Base-by-base conservation (phyloP, 2,329 filamentous ascomycete genomes). In the Fusarium avenaceum region DNA sequence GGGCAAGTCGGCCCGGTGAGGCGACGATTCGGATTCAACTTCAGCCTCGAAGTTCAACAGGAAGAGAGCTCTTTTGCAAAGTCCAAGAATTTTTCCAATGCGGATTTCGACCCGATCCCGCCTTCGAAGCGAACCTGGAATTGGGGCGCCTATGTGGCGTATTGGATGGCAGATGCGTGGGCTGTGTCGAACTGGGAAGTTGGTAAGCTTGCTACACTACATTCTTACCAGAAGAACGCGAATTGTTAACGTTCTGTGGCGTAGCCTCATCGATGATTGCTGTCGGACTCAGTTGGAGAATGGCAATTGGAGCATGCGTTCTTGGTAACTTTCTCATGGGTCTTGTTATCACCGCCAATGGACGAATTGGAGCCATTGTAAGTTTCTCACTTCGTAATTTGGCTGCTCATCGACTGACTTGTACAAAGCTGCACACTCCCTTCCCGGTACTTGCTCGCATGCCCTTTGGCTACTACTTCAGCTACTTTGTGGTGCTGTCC, bases 161-260 rank as follows among this genome's bases (percentile, higher is more conserved):
- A 56, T 51, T 56, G 53, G 53, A 56, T 56, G 53, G 53, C 53
- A n/a, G 53, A 56, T 43, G 53, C 53, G 8, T 56, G 53, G 53
- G 53, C 53, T 35, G 53, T 56, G 20, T 56, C 53, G 20, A 56
- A 56, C 45, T 56, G 53, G 53, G 53, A 56, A 51, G 53, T 56
- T 11, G 53, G 53, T 56, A 56, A 56, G 53, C 5, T 51, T 50
- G n/a, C 24, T 30, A 10, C n/a, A n/a, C n/a, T n/a, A n/a, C n/a
- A n/a, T n/a, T n/a, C 9, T 3, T 2, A 15, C 32, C n/a, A 4
- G 15, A 22, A 48, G 32, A 48, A 10, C 15, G 10, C 2, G 19
- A 9, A 42, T 42, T 19, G 45, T 5, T 56, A 26, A 56, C 20
- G 9, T n/a, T 15, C 42, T 20, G 4, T n/a, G 35, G 17, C 6